Base-by-base conservation (phyloP, 2,329 filamentous ascomycete species). In the Phoma sp. region DNA sequence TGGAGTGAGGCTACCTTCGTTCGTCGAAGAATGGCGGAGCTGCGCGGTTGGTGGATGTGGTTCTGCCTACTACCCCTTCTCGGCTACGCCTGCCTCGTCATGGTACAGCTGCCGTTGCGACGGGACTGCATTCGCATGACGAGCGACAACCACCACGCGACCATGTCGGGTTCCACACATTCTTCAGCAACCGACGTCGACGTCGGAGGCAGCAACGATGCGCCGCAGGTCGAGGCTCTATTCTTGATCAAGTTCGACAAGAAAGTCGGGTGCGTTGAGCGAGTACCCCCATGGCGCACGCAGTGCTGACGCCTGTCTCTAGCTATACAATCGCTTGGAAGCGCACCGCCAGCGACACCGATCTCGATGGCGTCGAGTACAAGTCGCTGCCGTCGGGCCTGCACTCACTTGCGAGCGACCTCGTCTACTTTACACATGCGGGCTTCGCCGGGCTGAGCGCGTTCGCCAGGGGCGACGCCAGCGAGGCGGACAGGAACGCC, bases 371-470 rank as follows among this genome's bases (percentile, higher is more conserved):
- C 23, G 91, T 97, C 68, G 95, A 99, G 77, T 99, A 92, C 83
- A 98, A 97, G 77, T 96, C 91, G 58, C 83, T 99, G 41, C 95
- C 95, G 2, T 98, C 93, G 0, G 95, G 95, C 23, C 77, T 97
- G 44, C 95, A 99, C 77, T 89, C 91, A 52, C 91, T 98, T 18
- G 81, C 88, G 29, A 86, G 93, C 62, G 95, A 99, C 75, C 81
- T 98, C 46, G 81, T 89, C 76, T 99, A 98, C 79, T 99, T 98
- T 74, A 87, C 96, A 38, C 92, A 98, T 70, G 88, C 85, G 42
- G 82, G 85, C 40, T 88, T 92, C 77, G 93, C 92, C 4, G 95
- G 95, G 25, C 82, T 98, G 64, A 96, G 92, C 78, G 92, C 93
- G 25, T 99, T 97, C 72, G 81, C 95, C 72, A 96, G 96, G 73